Base-by-base conservation (phyloP, 768 basidiomycete species). In the Lactarius evosmus region DNA sequence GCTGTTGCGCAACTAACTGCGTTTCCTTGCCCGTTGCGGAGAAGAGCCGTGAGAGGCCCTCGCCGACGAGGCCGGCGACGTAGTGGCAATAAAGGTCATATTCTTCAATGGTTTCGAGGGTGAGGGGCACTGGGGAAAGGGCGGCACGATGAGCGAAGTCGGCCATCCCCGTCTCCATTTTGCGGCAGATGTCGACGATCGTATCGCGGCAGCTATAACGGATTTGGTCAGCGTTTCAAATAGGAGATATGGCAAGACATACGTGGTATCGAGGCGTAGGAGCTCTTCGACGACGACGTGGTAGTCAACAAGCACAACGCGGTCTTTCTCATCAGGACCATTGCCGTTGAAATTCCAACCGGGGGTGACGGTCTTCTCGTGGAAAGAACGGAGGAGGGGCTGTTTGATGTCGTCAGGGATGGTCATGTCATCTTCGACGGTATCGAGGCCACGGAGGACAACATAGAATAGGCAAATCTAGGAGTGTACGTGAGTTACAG, bases 51-150 rank as follows among this genome's bases (percentile, higher is more conserved):
- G 92, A 93, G 34, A 96, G 84, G 52, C 95, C 95, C 75, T 98
- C 95, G 38, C 96, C 96, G 63, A 98, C 96, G 61, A 99, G 88
- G 3, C 96, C 96, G 0, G 96, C 96, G 69, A 98, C 96, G 72
- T 95, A 98, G 75, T 99, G 96, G 74, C 96, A 99, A 76, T 99
- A 99, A 16, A 99, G 83, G 74, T 98, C 93, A 77, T 95, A 99
- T 69, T 97, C 94, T 40, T 85, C 79, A 58, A 94, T 76, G 7
- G 88, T 85, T 51, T 85, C 82, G 60, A 97, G 81, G 70, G 88
- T 88, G 66, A 86, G 81, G 50, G 83, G 78, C 56, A 86, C 86
- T 0, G 85, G 85, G 6, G 87, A 79, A 6, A 88, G 87, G 8
- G 62, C 65, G 6, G 92, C 87, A 67, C 87, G 86, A 75, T 92